phyloP scores from a whole-genome alignment of 2,329 filamentous ascomycete genomes.

The Fusarium tupiense region DNA sequence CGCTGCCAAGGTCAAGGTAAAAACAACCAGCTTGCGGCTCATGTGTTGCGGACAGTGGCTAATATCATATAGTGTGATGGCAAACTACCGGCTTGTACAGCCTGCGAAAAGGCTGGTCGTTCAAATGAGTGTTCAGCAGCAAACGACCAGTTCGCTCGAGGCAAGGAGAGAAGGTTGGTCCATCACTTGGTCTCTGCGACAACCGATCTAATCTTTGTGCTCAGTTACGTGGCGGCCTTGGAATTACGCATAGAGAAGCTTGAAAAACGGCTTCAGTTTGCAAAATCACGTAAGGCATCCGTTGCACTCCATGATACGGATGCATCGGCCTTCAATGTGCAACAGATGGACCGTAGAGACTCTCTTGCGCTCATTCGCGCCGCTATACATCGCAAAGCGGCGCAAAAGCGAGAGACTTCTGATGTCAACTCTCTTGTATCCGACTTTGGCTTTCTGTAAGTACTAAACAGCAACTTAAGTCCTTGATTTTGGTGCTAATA shows the following conservation, averaged over 20 bases:
- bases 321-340: constrained; percentile 34
- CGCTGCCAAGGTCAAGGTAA: constrained; percentile 89
- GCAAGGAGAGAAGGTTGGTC: constrained; percentile 85
- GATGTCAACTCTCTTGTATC: constrained; percentile 93
- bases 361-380: constrained; percentile 70
- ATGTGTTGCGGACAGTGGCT: background rate
- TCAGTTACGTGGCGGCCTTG: constrained; percentile 90
- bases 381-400: constrained; percentile 72
- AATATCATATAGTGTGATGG: constrained; percentile 78
- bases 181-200: background rate
- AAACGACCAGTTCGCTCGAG: constrained; percentile 94
- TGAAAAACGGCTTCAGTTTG: constrained; percentile 78
- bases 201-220: constrained; percentile 14
- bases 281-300: constrained; percentile 75
- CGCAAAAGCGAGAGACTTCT: constrained; percentile 75
- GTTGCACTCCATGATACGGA: constrained; percentile 72
- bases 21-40: background rate
- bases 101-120: constrained; percentile 91
- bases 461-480: background rate
- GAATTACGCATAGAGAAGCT: constrained; percentile 90
- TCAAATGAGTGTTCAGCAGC: constrained; percentile 90
- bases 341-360: constrained; percentile 68
- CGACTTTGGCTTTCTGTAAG: constrained; percentile 90
- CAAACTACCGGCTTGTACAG: constrained; percentile 92
- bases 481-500: constrained; percentile 4